These are phyloP conservation scores for Rhodotorula sp. DNA, from an alignment of 1,284 basidiomycete genomes.

Conservation along the genomic window DNA sequence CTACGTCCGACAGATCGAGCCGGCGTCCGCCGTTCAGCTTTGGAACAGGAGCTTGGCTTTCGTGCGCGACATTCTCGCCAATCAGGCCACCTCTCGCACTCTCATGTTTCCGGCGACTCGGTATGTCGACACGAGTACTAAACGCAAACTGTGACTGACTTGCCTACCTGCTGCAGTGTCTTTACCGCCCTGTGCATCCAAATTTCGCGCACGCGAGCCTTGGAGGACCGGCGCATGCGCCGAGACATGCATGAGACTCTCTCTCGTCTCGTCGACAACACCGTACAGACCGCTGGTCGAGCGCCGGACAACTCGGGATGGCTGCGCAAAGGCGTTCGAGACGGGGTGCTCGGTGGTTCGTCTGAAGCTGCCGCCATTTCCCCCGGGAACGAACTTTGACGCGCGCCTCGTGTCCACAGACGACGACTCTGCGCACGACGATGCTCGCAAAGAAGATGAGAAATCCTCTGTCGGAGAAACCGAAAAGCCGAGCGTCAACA, in stretches of 20 bases:
- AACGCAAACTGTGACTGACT: too few relatives aligned
- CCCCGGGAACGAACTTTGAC: too few relatives aligned
- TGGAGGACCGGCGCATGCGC: constrained; percentile 84
- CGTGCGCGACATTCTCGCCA: constrained; percentile 70
- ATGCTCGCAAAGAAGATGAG: constrained; percentile 11
- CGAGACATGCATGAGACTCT: constrained; percentile 89
- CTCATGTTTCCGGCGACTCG: constrained; percentile 72
- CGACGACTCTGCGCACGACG: too few relatives aligned
- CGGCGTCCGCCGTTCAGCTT: constrained; percentile 83
- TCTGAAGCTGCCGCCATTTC: too few relatives aligned
- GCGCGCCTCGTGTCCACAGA: constrained; percentile 7
- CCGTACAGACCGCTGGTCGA: constrained; percentile 68
- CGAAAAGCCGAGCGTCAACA: constrained; percentile 11
- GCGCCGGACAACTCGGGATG: constrained; percentile 74
- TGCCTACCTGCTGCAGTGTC: constrained; percentile 58
- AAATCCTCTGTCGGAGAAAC: constrained; percentile 15
- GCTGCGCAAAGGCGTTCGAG: constrained; percentile 67
- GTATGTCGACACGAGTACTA: constrained; percentile 51
- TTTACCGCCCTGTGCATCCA: constrained; percentile 77
- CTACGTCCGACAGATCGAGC: constrained; percentile 80
- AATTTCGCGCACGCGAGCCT: constrained; percentile 77
- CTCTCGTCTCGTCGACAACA: constrained; percentile 78
- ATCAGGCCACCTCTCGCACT: constrained; percentile 62
- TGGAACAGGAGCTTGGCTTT: constrained; percentile 76
- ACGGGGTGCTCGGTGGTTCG: constrained; percentile 48